Conservation (phyloP, 1,284 basidiomycete genomes). For the Cryptococcus sp. region DNA sequence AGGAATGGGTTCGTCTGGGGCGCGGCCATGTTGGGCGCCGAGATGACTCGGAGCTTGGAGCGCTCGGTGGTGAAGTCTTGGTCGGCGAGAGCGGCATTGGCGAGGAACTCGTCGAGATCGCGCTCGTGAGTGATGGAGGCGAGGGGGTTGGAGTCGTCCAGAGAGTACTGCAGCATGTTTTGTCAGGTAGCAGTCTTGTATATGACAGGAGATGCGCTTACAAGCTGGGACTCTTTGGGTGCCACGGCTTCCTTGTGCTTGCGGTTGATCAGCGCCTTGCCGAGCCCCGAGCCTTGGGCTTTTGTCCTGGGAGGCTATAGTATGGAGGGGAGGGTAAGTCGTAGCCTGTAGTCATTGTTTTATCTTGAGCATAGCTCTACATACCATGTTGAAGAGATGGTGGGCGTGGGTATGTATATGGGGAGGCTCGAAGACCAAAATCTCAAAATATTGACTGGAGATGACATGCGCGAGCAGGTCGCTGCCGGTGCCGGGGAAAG, state of each 20-base stretch:
- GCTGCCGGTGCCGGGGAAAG: too few relatives aligned
- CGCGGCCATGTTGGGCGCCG: constrained; percentile 56
- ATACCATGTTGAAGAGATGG: too few relatives aligned
- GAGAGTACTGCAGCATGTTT: constrained; percentile 61
- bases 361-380: too few relatives aligned
- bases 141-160: constrained; percentile 71
- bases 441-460: too few relatives aligned
- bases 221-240: constrained; percentile 68
- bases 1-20: constrained; percentile 77
- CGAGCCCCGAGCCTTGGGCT: constrained; percentile 62
- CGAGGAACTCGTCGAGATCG: constrained; percentile 94
- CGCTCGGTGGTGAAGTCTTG: constrained; percentile 97
- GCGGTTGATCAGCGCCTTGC: constrained; percentile 85
- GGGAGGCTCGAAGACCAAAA: too few relatives aligned
- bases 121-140: constrained; percentile 94
- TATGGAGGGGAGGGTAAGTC: too few relatives aligned
- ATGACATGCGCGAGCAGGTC: too few relatives aligned
- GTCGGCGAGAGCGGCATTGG: constrained; percentile 89
- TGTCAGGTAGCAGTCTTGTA: neutral
- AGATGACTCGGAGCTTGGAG: constrained; percentile 86
- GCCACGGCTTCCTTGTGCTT: constrained; percentile 75
- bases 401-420: too few relatives aligned
- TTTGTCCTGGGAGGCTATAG: constrained; percentile 40
- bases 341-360: too few relatives aligned
- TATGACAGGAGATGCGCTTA: constrained; percentile 48